Percentiles rank a stretch among this genome's conserved stretches.
These are phyloP conservation scores for Psilocybe azurescens DNA, from an alignment of 768 basidiomycete species.

Conservation along the genomic window DNA sequence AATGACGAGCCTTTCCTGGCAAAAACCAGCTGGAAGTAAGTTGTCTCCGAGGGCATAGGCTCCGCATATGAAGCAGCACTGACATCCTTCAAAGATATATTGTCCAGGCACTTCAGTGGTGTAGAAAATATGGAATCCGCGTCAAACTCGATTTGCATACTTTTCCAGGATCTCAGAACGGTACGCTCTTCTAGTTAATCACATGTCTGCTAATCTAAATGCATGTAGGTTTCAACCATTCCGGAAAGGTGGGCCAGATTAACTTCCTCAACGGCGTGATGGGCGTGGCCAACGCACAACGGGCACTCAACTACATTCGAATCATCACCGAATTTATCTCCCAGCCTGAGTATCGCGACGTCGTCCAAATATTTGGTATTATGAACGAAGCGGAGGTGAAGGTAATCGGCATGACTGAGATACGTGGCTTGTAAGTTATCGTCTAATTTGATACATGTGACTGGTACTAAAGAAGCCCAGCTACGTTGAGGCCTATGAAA, in stretches of 20 bases:
- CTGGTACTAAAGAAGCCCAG: constrained; percentile 37
- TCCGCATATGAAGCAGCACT: background rate
- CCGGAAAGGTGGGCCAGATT: constrained; percentile 61
- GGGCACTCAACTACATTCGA: constrained; percentile 80
- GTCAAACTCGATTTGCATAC: constrained; percentile 83
- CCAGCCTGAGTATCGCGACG: constrained; percentile 74
- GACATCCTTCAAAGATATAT: constrained; percentile 58
- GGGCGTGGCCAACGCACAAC: constrained; percentile 88
- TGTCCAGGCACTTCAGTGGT: constrained; percentile 76
- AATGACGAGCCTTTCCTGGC: constrained; percentile 82
- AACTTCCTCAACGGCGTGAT: constrained; percentile 79
- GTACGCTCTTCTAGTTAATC: constrained; percentile 30
- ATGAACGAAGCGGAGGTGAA: constrained; percentile 63
- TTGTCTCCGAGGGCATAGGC: background rate
- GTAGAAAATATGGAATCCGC: constrained; percentile 83
- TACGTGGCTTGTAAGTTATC: constrained; percentile 69
- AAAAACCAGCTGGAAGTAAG: constrained; percentile 73
- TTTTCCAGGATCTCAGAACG: constrained; percentile 80
- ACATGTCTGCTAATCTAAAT: background rate
- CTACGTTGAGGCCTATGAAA: constrained; percentile 61
- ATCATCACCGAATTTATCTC: constrained; percentile 81
- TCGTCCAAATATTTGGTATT: constrained; percentile 69
- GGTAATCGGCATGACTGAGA: constrained; percentile 58
- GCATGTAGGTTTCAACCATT: constrained; percentile 58
- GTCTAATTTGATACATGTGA: constrained; percentile 11